A percentile compares a stretch with the other conserved stretches of the same genome.
phyloP scores from a whole-genome alignment of 2,329 filamentous ascomycete species.

The Colletotrichum karsti region DNA sequence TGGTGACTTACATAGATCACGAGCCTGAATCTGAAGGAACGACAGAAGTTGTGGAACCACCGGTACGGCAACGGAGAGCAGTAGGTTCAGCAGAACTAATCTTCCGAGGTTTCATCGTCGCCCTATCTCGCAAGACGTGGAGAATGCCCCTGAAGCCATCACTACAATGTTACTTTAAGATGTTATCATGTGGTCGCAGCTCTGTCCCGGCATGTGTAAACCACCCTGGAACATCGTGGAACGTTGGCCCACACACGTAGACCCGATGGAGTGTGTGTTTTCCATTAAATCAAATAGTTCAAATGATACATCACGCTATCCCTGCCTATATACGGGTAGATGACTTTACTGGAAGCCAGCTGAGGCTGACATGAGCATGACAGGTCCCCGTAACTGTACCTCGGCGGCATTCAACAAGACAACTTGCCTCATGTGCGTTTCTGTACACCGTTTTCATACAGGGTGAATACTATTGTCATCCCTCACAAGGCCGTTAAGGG shows the following conservation, averaged over 20 bases:
- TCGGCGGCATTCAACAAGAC: background rate
- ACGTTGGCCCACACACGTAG: background rate
- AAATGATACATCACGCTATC: background rate
- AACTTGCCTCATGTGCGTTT: background rate
- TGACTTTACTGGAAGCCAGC: background rate
- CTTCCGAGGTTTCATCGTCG: background rate
- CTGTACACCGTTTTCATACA: background rate
- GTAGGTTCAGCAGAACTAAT: background rate
- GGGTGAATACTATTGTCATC: too few relatives aligned
- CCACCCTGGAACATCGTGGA: background rate
- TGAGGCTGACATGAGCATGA: background rate
- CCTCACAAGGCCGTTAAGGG: background rate
- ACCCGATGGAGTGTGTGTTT: background rate
- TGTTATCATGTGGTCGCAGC: background rate
- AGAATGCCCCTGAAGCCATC: too few relatives aligned
- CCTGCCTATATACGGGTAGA: constrained; percentile 2
- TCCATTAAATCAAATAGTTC: background rate
- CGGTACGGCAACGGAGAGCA: background rate
- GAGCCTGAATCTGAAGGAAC: background rate
- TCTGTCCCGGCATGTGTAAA: background rate
- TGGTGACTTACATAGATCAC: background rate
- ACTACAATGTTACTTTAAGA: background rate
- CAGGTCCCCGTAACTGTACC: background rate
- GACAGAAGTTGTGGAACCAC: background rate
- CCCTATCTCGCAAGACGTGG: background rate